Evolutionary conservation across 2,329 filamentous ascomycete genomes (phyloP), one percentile per base, ranked within the genome.

Genomic region (Sarocladium brachiariae): DNA sequence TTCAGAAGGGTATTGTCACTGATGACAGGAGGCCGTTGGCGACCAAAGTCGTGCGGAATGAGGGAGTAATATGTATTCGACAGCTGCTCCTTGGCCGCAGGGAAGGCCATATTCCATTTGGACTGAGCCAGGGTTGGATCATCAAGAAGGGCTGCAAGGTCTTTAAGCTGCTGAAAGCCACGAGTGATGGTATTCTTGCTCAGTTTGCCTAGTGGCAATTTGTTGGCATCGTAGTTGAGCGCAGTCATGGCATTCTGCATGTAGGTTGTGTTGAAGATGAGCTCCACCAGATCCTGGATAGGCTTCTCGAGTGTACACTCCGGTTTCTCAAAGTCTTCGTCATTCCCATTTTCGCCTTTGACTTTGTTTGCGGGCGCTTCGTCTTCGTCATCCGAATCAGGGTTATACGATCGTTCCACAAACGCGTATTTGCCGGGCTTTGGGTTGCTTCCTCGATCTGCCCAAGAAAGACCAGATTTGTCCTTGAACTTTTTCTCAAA

Each of bases 11-110:
- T 56, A 18, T 77, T 62, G 34, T 69, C 70, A 30, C 64, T 63
- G 58, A 95, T 86, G 57, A 91, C 61, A 0, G 87, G 86, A 0
- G 89, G 87, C 0, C 83, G 75, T 39, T 80, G 78, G 27, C 88
- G 83, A 8, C 89, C 87, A 64, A 93, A 92, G 27, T 72, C 78
- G 61, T 95, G 89, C 0, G 90, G 90, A 54, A 96, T 95, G 35
- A 86, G 70, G 0, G 85, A 87, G 65, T 91, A 93, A 67, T 88
- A 95, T 10, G 75, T 70, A 59, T 95, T 91, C 27, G 88, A 91
- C 2, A 92, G 70, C 1, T 77, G 62, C 57, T 87, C 81, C 1
- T 76, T 74, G 0, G 80, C 78, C 1, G 55, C 38, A 5, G 49
- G 21, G 24, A 70, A 62, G 2, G 54, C 53, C 35, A 62, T 70